Percentiles rank a stretch among this genome's conserved stretches.
phyloP scores from a whole-genome alignment of 371 early-diverging fungal genomes.

The Mortierella sp. region DNA sequence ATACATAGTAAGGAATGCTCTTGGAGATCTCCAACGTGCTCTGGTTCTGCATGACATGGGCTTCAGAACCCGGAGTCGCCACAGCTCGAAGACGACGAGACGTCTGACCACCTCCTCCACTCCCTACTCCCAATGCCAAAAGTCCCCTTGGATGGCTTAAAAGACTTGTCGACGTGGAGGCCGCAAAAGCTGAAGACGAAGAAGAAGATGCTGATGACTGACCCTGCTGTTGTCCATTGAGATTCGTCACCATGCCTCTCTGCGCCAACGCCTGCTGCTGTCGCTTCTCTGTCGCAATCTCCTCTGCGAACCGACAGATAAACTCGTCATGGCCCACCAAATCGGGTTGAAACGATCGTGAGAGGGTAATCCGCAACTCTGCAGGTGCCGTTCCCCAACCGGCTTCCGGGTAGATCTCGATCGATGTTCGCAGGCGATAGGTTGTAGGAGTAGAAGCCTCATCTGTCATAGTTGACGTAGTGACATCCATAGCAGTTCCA shows the following conservation, averaged over 20 bases:
- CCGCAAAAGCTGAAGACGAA: not conserved
- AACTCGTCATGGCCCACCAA: conserved; percentile 56
- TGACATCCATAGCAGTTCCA: not conserved
- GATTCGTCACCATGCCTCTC: not conserved
- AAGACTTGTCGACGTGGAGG: not conserved
- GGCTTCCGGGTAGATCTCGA: conserved; percentile 52
- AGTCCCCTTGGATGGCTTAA: not conserved
- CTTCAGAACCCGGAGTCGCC: conserved; percentile 1
- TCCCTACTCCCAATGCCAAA: not conserved
- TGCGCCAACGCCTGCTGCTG: conserved; percentile 14
- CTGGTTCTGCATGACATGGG: conserved; percentile 29
- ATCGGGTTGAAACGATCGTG: conserved; percentile 52
- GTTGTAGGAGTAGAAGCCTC: not conserved
- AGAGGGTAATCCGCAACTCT: conserved; percentile 46
- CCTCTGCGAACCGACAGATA: conserved; percentile 58
- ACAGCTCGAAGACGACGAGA: not conserved
- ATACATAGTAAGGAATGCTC: conserved; percentile 28
- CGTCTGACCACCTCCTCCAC: not conserved
- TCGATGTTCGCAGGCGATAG: conserved; percentile 47
- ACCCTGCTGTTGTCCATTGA: not conserved
- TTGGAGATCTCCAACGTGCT: conserved; percentile 55
- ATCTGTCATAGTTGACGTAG: not conserved
- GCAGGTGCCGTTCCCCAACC: conserved; percentile 40
- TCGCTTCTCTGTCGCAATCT: conserved; percentile 36
- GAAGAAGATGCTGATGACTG: not conserved